phyloP scores from a whole-genome alignment of 805 yeast genomes.

The Priceomyces fermenticarens region DNA sequence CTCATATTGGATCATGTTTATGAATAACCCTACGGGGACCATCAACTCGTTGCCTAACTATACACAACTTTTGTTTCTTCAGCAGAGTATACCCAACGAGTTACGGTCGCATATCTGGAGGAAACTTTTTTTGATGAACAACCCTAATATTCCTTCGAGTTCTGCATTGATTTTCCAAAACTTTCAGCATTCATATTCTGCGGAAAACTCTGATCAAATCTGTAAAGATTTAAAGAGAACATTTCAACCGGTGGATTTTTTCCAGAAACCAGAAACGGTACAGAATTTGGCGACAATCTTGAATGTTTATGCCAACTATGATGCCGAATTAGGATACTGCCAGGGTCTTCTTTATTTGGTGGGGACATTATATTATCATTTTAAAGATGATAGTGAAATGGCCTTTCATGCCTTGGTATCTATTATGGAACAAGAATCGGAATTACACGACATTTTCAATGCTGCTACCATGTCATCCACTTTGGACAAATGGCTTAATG shows the following conservation, averaged over 20 bases:
- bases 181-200: slow-evolving; percentile 41
- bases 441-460: slow-evolving; percentile 49
- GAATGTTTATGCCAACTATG: slow-evolving; percentile 62
- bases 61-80: slow-evolving; percentile 41
- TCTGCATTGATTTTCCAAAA: slow-evolving; percentile 31
- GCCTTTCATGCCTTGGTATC: slow-evolving; percentile 54
- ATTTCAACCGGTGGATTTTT: slow-evolving; percentile 52
- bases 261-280: slow-evolving; percentile 43
- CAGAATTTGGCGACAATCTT: slow-evolving; percentile 49
- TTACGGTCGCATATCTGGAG: slow-evolving; percentile 47
- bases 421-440: slow-evolving; percentile 55
- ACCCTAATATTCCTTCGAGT: slow-evolving; percentile 30
- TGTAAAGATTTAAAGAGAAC: slow-evolving; percentile 59
- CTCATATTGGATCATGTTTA: slow-evolving; percentile 44
- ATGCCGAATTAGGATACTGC: slow-evolving; percentile 65
- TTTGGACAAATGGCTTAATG: slow-evolving; percentile 48
- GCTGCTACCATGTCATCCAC: slow-evolving; percentile 53
- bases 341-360: slow-evolving; percentile 65
- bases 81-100: slow-evolving; percentile 44
- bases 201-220: slow-evolving; percentile 43
- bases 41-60: slow-evolving; percentile 46
- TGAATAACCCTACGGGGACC: slow-evolving; percentile 43
- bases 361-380: slow-evolving; percentile 50
- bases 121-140: slow-evolving; percentile 29
- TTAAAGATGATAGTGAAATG: slow-evolving; percentile 26